Base-by-base conservation (phyloP, 1,284 basidiomycete species). In the Melampsora larici-populina region DNA sequence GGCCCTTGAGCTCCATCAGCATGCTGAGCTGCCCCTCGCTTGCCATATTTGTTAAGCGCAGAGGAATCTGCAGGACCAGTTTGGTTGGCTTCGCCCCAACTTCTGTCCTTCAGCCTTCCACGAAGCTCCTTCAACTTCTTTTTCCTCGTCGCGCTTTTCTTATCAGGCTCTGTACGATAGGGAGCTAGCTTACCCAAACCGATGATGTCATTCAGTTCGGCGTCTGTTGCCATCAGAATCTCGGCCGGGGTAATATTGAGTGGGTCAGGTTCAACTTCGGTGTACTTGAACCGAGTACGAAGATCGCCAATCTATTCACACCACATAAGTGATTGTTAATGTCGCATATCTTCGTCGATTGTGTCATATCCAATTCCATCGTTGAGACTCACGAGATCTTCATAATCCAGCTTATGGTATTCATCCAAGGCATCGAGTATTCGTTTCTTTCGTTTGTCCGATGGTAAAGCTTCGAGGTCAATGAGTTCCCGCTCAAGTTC, bases 251-350 rank as follows among this genome's bases (percentile, higher is more conserved):
- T 88, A 63, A 99, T 88, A 9, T 89, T 90, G 84, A 89, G 97
- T 48, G 85, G 85, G 78, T 91, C 87, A 0, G 90, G 85, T 46
- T 89, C 86, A 17, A 93, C 89, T 64, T 89, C 87, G 8, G 89
- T 87, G 83, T 99, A 99, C 83, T 92, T 91, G 89, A 99, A 99
- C 17, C 94, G 90, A 0, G 96, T 98, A 0, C 93, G 90, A 81
- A 94, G 86, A 83, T 91, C 93, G 7, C 91, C 95, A 79, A 96
- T 90, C 92, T 93, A 81, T 49, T 46, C 17, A 13, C 43, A 46
- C 43, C 43, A 68, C 33, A 33, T 66, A 62, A 43, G 48, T 68
- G 79, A 76, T 46, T 9, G 51, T 29, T 18, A n/a, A 65, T 33
- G 40, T 33, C 33, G 1, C 8, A 49, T 26, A 8, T 4, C 21